Conservation (phyloP, 129 eudicot species). For the Flaveria ramosissima region DNA sequence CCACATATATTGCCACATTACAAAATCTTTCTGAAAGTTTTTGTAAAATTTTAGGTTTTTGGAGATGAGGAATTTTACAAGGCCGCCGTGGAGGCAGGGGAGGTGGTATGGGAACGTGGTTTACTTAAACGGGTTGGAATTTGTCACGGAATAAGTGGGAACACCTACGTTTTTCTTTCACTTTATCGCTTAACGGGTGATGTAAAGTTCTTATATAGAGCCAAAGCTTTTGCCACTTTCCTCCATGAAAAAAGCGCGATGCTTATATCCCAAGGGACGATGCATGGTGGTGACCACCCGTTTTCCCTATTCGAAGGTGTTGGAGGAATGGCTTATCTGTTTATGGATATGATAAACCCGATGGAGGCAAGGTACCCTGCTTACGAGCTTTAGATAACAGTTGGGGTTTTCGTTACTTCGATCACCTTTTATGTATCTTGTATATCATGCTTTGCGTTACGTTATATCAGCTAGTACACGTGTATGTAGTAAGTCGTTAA, state of each 20-base stretch:
- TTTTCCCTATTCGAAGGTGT: constrained; percentile 84
- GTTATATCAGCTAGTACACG: background rate
- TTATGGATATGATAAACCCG: constrained; percentile 73
- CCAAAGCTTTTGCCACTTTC: constrained; percentile 82
- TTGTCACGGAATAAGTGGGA: constrained; percentile 85
- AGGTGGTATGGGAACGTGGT: constrained; percentile 84
- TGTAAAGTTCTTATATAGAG: constrained; percentile 57
- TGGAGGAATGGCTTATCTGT: constrained; percentile 89
- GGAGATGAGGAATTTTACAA: constrained; percentile 52
- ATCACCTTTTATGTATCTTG: constrained; percentile 10
- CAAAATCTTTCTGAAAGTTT: background rate
- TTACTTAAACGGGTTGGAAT: constrained; percentile 83
- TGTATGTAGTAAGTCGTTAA: constrained; percentile 11
- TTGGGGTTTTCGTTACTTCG: background rate
- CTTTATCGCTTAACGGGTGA: constrained; percentile 71
- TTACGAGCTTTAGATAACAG: constrained; percentile 51
- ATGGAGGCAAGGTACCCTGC: constrained; percentile 72
- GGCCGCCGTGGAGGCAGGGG: constrained; percentile 81
- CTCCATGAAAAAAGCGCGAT: constrained; percentile 55
- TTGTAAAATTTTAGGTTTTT: constrained; percentile 47
- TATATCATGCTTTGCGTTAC: background rate
- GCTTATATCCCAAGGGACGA: constrained; percentile 60
- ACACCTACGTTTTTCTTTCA: constrained; percentile 74
- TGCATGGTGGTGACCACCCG: constrained; percentile 89
- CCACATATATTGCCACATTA: background rate